phyloP scores from a whole-genome alignment of 1,284 basidiomycete genomes.

The Ustilago crameri region DNA sequence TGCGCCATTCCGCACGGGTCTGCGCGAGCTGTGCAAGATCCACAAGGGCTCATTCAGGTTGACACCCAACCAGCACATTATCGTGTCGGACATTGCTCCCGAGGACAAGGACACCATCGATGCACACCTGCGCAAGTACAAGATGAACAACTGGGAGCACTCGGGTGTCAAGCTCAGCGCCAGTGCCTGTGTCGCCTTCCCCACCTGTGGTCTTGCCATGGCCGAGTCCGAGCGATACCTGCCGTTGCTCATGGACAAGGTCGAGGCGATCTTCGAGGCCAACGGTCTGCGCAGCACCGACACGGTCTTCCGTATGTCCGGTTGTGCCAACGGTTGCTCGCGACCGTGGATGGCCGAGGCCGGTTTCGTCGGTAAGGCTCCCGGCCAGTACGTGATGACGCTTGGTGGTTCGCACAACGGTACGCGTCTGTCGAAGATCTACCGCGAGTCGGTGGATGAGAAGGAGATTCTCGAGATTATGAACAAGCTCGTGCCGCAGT shows the following conservation, averaged over 20 bases:
- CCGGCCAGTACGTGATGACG: conserved; percentile 91
- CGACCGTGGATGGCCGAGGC: conserved; percentile 94
- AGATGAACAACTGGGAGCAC: conserved; percentile 87
- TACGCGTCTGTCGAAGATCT: conserved; percentile 92
- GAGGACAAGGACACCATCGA: conserved; percentile 79
- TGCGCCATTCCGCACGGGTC: conserved; percentile 89
- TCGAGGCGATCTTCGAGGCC: conserved; percentile 93
- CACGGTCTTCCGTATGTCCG: conserved; percentile 92
- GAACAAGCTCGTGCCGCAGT: conserved; percentile 89
- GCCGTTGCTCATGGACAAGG: conserved; percentile 92
- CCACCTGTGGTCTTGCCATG: conserved; percentile 92
- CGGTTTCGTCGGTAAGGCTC: conserved; percentile 96
- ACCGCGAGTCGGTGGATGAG: conserved; percentile 88
- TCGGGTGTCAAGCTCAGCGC: conserved; percentile 78
- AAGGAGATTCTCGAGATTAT: conserved; percentile 92
- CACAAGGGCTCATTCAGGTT: conserved; percentile 94
- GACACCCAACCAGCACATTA: conserved; percentile 87
- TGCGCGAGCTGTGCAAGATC: conserved; percentile 89
- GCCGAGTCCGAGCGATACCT: conserved; percentile 94
- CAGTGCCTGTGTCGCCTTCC: conserved; percentile 90
- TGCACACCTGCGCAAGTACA: conserved; percentile 82
- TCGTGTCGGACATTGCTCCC: conserved; percentile 82
- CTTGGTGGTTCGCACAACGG: conserved; percentile 95
- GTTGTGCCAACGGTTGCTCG: conserved; percentile 69
- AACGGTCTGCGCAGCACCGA: conserved; percentile 90